Conservation (phyloP, 2,329 filamentous ascomycete genomes). For the Lachnellula occidentalis region DNA sequence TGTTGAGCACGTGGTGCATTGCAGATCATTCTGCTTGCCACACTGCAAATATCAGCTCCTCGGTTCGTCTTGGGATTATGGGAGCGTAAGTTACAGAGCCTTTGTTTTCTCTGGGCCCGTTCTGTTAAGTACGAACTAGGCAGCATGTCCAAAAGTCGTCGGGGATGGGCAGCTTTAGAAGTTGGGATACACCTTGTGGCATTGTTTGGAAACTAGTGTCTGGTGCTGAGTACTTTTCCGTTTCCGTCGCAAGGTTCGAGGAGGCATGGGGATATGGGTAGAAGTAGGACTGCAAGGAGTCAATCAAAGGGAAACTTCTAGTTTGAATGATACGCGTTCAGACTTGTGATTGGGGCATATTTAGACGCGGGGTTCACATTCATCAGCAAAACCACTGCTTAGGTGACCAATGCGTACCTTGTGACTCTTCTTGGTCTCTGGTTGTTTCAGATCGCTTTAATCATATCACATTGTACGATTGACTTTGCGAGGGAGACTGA, state of each 20-base stretch:
- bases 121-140: neutral
- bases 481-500: conserved; percentile 5
- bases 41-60: neutral
- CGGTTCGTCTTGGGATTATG: neutral
- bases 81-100: neutral
- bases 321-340: neutral
- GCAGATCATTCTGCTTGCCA: neutral
- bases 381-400: neutral
- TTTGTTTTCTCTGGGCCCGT: neutral
- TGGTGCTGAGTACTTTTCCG: neutral
- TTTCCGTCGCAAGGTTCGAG: neutral
- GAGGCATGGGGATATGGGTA: neutral
- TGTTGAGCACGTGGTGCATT: neutral
- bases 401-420: neutral
- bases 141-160: conserved; percentile 23
- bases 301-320: neutral
- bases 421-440: neutral
- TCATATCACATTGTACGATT: conserved; percentile 4
- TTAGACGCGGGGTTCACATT: neutral
- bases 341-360: neutral
- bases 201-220: neutral
- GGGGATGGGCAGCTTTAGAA: conserved; percentile 6
- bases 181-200: neutral
- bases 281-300: neutral
- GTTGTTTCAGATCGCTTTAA: neutral